A percentile compares a stretch with the other conserved stretches of the same genome.
Conservation (phyloP, 345 rosid genomes). For the Rubroshorea leprosula region DNA sequence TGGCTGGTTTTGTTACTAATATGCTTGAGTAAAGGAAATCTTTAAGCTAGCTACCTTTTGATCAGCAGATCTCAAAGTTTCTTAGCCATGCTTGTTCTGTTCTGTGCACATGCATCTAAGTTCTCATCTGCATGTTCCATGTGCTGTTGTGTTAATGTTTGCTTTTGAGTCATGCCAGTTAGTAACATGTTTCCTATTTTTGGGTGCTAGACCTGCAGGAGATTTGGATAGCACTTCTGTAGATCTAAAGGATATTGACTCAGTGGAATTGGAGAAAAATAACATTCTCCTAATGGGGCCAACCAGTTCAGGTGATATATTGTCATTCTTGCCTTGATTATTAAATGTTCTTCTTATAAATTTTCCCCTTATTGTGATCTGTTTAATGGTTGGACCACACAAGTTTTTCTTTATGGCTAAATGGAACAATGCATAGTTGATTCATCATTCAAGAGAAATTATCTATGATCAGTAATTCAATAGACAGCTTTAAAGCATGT, state of each 20-base stretch:
- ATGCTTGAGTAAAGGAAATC: not conserved
- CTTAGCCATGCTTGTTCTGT: not conserved
- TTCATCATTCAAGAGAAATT: too few species aligned
- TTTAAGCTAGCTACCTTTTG: not conserved
- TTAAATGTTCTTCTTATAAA: not conserved
- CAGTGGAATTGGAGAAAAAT: conserved; percentile 97
- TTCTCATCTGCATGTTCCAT: not conserved
- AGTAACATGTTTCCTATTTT: conserved; percentile 28
- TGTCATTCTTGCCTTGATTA: not conserved
- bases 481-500: not conserved
- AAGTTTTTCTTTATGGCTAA: too few species aligned
- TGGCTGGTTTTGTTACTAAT: not conserved
- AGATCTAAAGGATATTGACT: conserved; percentile 55
- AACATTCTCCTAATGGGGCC: conserved; percentile 99
- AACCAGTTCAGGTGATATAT: conserved; percentile 87
- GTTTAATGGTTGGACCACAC: not conserved
- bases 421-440: too few species aligned
- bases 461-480: too few species aligned
- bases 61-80: not conserved
- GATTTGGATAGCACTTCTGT: conserved; percentile 32
- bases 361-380: not conserved
- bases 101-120: not conserved
- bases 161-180: conserved; percentile 4
- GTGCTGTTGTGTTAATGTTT: not conserved
- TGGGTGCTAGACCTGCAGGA: conserved; percentile 67